A percentile compares a stretch with the other conserved stretches of the same genome.
phyloP scores from a whole-genome alignment of 2,329 filamentous ascomycete genomes.

The Chrysosporium queenslandicum region DNA sequence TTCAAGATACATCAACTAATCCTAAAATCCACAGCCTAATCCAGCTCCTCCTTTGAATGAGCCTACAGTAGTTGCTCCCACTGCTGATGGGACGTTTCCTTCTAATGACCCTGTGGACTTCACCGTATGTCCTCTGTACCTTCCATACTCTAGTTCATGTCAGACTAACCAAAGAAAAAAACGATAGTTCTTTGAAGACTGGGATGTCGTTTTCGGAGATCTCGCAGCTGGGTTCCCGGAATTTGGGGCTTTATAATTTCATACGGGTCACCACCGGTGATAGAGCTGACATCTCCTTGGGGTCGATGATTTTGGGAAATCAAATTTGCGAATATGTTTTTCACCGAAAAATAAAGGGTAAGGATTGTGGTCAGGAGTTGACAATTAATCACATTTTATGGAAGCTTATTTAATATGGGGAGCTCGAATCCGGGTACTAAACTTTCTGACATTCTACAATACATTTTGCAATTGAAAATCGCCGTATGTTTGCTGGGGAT shows the following conservation, averaged over 20 bases:
- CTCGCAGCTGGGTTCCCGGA: conserved; percentile 6
- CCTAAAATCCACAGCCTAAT: too few species aligned
- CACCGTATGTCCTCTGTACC: conserved; percentile 10
- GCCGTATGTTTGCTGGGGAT: too few species aligned
- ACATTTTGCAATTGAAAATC: too few species aligned
- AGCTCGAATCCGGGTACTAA: too few species aligned
- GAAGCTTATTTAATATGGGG: too few species aligned
- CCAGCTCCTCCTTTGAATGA: neutral
- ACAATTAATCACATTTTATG: too few species aligned
- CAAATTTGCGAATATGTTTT: too few species aligned
- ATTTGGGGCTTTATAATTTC: neutral
- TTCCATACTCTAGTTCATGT: too few species aligned
- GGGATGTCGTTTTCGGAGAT: conserved; percentile 16
- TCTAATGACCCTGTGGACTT: conserved; percentile 10
- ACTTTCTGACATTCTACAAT: too few species aligned
- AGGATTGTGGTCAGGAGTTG: neutral
- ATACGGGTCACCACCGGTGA: neutral
- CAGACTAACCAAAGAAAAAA: neutral
- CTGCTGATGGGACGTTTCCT: neutral
- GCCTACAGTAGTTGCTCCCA: neutral
- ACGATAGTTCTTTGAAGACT: conserved; percentile 12
- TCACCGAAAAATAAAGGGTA: too few species aligned
- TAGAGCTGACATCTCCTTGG: too few species aligned
- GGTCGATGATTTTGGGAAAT: neutral
- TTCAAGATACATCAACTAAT: too few species aligned